phyloP scores from a whole-genome alignment of 139 green algal genomes.

The Nannochloris sp. region DNA sequence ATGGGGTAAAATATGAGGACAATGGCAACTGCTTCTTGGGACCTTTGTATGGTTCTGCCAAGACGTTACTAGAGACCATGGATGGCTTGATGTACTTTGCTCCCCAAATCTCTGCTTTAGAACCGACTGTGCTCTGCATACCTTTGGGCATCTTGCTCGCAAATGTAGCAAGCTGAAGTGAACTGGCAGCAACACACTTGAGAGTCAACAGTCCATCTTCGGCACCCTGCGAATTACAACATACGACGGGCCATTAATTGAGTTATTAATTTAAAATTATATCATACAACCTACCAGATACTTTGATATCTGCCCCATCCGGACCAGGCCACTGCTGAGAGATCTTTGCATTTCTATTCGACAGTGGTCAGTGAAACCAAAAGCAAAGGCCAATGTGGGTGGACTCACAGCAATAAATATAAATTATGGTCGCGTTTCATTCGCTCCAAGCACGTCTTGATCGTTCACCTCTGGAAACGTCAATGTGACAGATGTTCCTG shows the following conservation, averaged over 20 bases:
- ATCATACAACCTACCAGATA: too few species aligned
- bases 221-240: too few species aligned
- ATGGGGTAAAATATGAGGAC: conserved; percentile 23
- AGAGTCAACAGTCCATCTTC: too few species aligned
- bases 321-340: too few species aligned
- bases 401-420: too few species aligned
- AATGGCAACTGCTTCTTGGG: conserved; percentile 15
- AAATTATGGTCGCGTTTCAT: background rate
- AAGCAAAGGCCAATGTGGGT: too few species aligned
- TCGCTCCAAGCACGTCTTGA: background rate
- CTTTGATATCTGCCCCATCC: too few species aligned
- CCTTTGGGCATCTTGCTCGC: background rate
- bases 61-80: conserved; percentile 28
- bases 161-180: background rate
- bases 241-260: too few species aligned
- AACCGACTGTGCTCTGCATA: background rate
- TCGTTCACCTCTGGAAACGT: background rate
- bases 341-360: too few species aligned
- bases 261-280: too few species aligned
- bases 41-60: conserved; percentile 42
- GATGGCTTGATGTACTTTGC: conserved; percentile 2
- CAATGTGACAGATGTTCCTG: background rate
- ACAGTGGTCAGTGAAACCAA: too few species aligned
- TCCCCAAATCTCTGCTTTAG: conserved; percentile 1
- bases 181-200: background rate